Percentiles rank a stretch among this genome's conserved stretches.
phyloP scores from a whole-genome alignment of 1,284 basidiomycete genomes.

The Leccinum griseonigrum region DNA sequence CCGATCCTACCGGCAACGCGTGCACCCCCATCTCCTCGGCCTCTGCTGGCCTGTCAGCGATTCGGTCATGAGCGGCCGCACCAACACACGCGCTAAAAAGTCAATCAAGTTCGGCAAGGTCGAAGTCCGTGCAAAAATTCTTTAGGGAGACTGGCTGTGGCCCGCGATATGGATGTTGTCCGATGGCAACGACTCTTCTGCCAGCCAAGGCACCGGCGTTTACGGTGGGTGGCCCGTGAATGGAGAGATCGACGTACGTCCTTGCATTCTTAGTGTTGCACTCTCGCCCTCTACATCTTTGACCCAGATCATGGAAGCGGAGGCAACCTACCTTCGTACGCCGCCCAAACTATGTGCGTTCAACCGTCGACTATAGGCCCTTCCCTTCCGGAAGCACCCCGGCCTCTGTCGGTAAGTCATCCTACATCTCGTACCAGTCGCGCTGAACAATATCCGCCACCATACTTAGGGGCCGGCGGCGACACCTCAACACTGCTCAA shows the following conservation, averaged over 20 bases:
- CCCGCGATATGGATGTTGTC: slow-evolving; percentile 86
- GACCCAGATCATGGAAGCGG: slow-evolving; percentile 67
- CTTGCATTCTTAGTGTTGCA: neutral
- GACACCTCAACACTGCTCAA: slow-evolving; percentile 25
- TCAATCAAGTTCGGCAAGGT: slow-evolving; percentile 71
- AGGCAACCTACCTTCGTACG: slow-evolving; percentile 63
- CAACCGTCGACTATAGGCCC: slow-evolving; percentile 77
- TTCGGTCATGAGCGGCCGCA: slow-evolving; percentile 72
- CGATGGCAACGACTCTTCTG: slow-evolving; percentile 39
- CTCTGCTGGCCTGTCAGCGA: slow-evolving; percentile 68
- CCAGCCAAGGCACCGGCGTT: slow-evolving; percentile 30
- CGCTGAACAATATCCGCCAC: neutral
- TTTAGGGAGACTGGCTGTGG: slow-evolving; percentile 71
- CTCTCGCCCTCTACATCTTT: neutral
- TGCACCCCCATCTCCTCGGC: slow-evolving; percentile 60
- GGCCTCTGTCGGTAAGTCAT: slow-evolving; percentile 51
- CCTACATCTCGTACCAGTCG: neutral
- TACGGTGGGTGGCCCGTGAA: slow-evolving; percentile 78
- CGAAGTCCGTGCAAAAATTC: slow-evolving; percentile 53
- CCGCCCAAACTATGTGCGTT: slow-evolving; percentile 68
- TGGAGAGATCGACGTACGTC: slow-evolving; percentile 68
- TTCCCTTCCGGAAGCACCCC: slow-evolving; percentile 36
- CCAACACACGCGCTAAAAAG: slow-evolving; percentile 63
- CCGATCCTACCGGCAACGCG: slow-evolving; percentile 11
- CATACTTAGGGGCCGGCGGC: slow-evolving; percentile 12